Conservation (phyloP, 2,329 filamentous ascomycete species). For the Bipolaris zeicola region DNA sequence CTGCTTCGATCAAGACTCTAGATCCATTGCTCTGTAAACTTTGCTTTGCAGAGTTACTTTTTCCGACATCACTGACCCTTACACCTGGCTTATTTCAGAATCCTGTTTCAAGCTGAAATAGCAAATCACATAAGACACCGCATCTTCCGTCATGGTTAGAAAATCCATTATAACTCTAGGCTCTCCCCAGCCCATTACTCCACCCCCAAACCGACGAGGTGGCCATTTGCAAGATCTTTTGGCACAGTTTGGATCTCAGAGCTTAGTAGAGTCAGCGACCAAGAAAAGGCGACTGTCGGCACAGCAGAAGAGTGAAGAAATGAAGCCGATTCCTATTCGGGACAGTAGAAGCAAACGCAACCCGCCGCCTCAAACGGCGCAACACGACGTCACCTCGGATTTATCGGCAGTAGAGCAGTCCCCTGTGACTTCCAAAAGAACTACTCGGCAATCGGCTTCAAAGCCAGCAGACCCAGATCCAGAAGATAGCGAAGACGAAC, state of each 20-base stretch:
- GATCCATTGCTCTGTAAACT: not conserved
- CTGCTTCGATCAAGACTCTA: not conserved
- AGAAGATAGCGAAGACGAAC: slow-evolving; percentile 34
- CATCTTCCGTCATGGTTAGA: slow-evolving; percentile 24
- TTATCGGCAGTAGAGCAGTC: slow-evolving; percentile 6
- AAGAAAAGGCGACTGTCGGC: slow-evolving; percentile 31
- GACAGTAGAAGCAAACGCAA: slow-evolving; percentile 20
- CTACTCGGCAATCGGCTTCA: not conserved
- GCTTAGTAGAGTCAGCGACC: slow-evolving; percentile 40
- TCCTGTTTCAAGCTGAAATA: not conserved
- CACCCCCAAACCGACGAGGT: slow-evolving; percentile 33
- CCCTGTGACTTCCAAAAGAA: not conserved
- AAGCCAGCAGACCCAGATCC: slow-evolving; percentile 2
- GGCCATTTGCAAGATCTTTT: slow-evolving; percentile 33
- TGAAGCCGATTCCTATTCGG: not conserved
- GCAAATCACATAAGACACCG: not conserved
- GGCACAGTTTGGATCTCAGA: slow-evolving; percentile 38
- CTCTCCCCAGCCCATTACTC: slow-evolving; percentile 31
- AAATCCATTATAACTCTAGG: slow-evolving; percentile 20
- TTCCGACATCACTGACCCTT: not conserved
- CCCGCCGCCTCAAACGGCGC: slow-evolving; percentile 6
- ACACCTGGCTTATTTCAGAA: slow-evolving; percentile 2
- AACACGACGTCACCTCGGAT: slow-evolving; percentile 11
- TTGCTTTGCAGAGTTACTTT: not conserved
- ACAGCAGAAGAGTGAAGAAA: slow-evolving; percentile 2